Evolutionary conservation across 2,329 filamentous ascomycete species (phyloP), one percentile per base, ranked within the genome.

Genomic region (Phialophora chinensis): DNA sequence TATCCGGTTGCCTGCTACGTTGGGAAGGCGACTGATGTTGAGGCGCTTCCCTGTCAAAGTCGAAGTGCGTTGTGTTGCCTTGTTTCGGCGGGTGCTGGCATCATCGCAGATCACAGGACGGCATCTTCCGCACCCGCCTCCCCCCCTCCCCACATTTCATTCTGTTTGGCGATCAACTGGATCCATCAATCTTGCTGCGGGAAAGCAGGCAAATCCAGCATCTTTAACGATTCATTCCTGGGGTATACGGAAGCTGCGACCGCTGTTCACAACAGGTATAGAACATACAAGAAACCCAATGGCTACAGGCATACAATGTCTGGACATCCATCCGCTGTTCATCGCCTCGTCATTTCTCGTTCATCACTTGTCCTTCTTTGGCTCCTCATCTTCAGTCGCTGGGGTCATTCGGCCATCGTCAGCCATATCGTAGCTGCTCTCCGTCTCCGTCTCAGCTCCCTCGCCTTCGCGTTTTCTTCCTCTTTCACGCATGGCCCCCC

Each of bases 401-500:
- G 70, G 70, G 1, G 70, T 72, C 35, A 69, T 63, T 56, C 59
- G 69, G 38, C 66, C 71, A 60, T 68, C 66, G 31, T 66, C 67
- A 17, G 70, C 71, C 68, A 72, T 71, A 44, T 73, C 72, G 68
- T 71, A 73, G 53, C 72, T 73, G 58, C 56, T 71, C 60, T 69
- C 74, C 14, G 70, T 73, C 8, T 61, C 67, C 2, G 66, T 71
- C 47, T 72, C 70, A 3, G 54, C 63, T 4, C 65, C 71, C 49
- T 73, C 70, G 54, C 71, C 72, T 52, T 71, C 71, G 11, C 78
- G 79, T 57, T 84, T 82, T 75, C 89, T 85, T 2, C 90, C 89
- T n/a, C 91, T 81, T 77, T 93, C 89, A 72, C 85, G 83, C 91
- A 98, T 96, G 4, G 92, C 92, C 72, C 89, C 90, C 62, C 91